phyloP scores from a whole-genome alignment of 768 basidiomycete genomes.

The Termitomyces sp. region DNA sequence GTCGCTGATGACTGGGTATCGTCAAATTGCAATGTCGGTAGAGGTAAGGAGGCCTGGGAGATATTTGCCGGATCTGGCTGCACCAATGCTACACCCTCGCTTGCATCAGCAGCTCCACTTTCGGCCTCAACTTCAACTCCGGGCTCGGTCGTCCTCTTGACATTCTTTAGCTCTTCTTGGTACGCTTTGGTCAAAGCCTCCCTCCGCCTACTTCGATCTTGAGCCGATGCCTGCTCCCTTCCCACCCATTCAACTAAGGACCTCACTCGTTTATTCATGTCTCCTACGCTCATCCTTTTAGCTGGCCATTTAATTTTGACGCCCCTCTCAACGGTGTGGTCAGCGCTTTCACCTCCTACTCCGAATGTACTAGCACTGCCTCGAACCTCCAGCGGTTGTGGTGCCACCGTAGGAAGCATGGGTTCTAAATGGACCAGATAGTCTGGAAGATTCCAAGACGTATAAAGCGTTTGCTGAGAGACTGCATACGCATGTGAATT shows the following conservation, averaged over 20 bases:
- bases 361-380: constrained; percentile 24
- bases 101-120: constrained; percentile 14
- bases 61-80: neutral
- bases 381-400: constrained; percentile 70
- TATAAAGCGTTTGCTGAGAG: constrained; percentile 72
- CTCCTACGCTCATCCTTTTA: constrained; percentile 92
- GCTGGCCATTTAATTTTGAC: constrained; percentile 91
- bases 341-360: constrained; percentile 44
- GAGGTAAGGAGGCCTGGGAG: neutral
- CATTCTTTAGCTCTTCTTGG: constrained; percentile 20
- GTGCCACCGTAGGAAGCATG: constrained; percentile 73
- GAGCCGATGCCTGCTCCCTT: constrained; percentile 72
- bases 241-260: constrained; percentile 93
- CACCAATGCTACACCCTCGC: constrained; percentile 1
- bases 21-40: constrained; percentile 4
- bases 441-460: constrained; percentile 90
- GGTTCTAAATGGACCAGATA: constrained; percentile 84
- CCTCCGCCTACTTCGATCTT: constrained; percentile 63
- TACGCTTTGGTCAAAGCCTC: constrained; percentile 62
- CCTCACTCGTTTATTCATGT: constrained; percentile 94
- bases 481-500: constrained; percentile 77
- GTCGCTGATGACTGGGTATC: constrained; percentile 30
- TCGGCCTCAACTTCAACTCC: constrained; percentile 11
- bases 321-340: constrained; percentile 64
- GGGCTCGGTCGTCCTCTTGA: neutral